These are phyloP conservation scores for Pleurotus tuoliensis DNA, from an alignment of 768 basidiomycete species.

Conservation along the genomic window DNA sequence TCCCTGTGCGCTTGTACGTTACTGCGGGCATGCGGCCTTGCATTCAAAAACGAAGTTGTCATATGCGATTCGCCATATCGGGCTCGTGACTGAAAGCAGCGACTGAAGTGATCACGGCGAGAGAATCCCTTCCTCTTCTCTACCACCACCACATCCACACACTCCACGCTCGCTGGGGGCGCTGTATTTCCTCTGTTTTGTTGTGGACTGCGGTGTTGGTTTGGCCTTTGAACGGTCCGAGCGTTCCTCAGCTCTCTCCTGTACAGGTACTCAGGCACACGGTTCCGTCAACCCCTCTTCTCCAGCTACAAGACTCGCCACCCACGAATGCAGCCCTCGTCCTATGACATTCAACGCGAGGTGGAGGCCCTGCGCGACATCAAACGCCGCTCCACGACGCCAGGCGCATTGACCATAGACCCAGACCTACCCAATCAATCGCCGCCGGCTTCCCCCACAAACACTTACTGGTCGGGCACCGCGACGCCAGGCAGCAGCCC, in stretches of 20 bases:
- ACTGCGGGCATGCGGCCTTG: no score
- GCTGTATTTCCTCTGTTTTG: no score
- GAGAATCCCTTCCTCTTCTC: not conserved
- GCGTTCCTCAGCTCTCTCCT: not conserved
- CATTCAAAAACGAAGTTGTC: no score
- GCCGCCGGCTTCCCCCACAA: constrained; percentile 54
- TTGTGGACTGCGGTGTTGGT: no score
- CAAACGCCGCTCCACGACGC: constrained; percentile 76
- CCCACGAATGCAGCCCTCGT: constrained; percentile 62
- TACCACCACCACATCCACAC: no score
- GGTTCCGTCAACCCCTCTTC: not conserved
- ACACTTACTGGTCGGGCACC: constrained; percentile 44
- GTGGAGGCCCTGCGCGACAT: constrained; percentile 84
- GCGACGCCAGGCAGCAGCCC: constrained; percentile 18
- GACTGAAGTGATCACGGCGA: not conserved
- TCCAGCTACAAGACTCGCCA: not conserved
- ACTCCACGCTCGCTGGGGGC: no score
- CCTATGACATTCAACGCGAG: constrained; percentile 83
- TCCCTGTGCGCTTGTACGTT: no score
- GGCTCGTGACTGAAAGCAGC: not conserved
- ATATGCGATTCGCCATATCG: not conserved
- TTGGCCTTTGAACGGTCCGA: not conserved
- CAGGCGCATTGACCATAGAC: constrained; percentile 81
- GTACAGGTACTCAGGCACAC: not conserved
- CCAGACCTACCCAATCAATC: constrained; percentile 85